phyloP scores from a whole-genome alignment of 2,329 filamentous ascomycete genomes.

The Setomelanomma holmii region DNA sequence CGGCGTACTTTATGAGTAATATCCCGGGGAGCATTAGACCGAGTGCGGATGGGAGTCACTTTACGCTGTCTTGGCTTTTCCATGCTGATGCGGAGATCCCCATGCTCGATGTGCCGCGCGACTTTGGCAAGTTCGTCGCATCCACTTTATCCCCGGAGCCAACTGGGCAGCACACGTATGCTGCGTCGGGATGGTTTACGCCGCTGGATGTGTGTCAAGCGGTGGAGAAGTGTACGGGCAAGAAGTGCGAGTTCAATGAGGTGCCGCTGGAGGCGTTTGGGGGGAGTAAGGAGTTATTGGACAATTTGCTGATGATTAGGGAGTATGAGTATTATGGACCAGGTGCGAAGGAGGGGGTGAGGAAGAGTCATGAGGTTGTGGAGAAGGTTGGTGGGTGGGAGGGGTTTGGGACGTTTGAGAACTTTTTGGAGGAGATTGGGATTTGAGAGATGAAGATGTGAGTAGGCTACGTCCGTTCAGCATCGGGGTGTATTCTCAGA shows the following conservation, averaged over 20 bases:
- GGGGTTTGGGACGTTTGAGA: not conserved
- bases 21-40: constrained; percentile 12
- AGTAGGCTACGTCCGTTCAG: too few relatives aligned
- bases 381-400: not conserved
- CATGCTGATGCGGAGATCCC: constrained; percentile 13
- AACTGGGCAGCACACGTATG: constrained; percentile 12
- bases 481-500: too few relatives aligned
- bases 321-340: constrained; percentile 23
- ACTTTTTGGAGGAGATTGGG: not conserved
- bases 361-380: constrained; percentile 10
- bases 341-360: constrained; percentile 13
- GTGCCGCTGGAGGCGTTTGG: constrained; percentile 10
- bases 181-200: constrained; percentile 10
- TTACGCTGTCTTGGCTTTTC: constrained; percentile 8
- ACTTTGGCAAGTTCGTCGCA: constrained; percentile 30
- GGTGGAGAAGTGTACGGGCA: constrained; percentile 6
- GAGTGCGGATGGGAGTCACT: not conserved
- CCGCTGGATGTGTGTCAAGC: constrained; percentile 14
- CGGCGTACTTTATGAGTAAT: constrained; percentile 32
- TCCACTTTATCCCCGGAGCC: too few relatives aligned
- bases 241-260: constrained; percentile 11
- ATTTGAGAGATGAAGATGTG: not conserved
- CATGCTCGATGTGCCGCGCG: constrained; percentile 21
- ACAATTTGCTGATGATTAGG: constrained; percentile 21
- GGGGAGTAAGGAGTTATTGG: constrained; percentile 19